Evolutionary conservation across 2,329 filamentous ascomycete genomes (phyloP), one percentile per base, ranked within the genome.

Genomic region (Aspergillus flavus): DNA sequence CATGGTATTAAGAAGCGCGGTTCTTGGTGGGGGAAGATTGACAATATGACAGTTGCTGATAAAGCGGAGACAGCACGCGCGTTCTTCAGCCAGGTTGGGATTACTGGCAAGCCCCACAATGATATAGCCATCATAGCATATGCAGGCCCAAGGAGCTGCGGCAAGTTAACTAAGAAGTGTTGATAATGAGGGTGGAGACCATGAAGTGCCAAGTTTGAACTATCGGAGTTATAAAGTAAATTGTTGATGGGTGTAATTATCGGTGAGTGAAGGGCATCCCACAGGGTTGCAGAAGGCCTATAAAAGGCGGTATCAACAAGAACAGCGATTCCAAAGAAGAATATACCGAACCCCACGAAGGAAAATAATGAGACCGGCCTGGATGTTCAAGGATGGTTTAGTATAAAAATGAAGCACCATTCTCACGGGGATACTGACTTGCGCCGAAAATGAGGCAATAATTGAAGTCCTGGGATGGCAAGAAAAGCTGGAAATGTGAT

Each of bases 401-500:
- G 61, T 58, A 68, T 66, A 23, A 6, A 32, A n/a, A 10, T 21
- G 19, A 32, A 52, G 26, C 11, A 32, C 28, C 12, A 52, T 10
- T 21, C 28, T n/a, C 48, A n/a, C 16, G 48, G 28, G 19, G 9
- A 52, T 30, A 81, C 87, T 74, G 79, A 95, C 91, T 90, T 94
- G 77, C 89, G 88, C 76, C 87, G 80, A 74, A 97, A 95, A 81
- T 96, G 91, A 68, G 93, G 93, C 76, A 98, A 82, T 73, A 99
- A 84, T 74, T 89, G 89, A 75, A 96, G 81, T 41, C 90, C 90
- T 59, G 95, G 94, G 75, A 97, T 87, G 63, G 96, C 77, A 65
- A 99, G 80, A 76, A 96, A 99, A 16, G 94, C 94, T 53, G 94
- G 94, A 77, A 98, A 98, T 11, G 95, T 99, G 73, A 98, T 97